Conservation (phyloP, 345 rosid genomes). For the Linum usitatissimum region DNA sequence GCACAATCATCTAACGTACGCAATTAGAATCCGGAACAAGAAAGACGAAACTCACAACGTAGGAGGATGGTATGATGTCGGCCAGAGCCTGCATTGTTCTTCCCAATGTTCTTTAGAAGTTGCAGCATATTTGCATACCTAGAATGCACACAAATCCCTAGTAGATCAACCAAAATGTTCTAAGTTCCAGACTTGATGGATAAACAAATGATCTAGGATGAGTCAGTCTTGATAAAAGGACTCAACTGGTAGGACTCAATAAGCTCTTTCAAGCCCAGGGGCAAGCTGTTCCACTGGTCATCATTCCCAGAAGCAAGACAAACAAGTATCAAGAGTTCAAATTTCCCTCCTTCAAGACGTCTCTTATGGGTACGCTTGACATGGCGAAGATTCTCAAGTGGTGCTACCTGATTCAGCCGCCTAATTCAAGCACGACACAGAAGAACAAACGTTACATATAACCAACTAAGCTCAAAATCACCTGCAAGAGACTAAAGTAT, state of each 20-base stretch:
- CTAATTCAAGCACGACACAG: conserved; percentile 22
- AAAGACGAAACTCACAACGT: conserved; percentile 49
- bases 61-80: conserved; percentile 86
- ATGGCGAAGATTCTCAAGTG: conserved; percentile 60
- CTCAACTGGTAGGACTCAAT: conserved; percentile 56
- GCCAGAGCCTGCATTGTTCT: conserved; percentile 90
- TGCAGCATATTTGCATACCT: conserved; percentile 74
- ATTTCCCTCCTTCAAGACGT: conserved; percentile 43
- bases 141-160: not conserved
- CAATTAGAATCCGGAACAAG: not conserved
- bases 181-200: not conserved
- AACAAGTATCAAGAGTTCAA: conserved; percentile 47
- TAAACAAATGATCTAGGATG: not conserved
- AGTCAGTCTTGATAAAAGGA: conserved; percentile 38
- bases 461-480: not conserved
- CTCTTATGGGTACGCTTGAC: conserved; percentile 61
- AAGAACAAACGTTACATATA: not conserved
- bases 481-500: not conserved
- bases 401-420: conserved; percentile 53
- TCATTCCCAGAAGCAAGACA: conserved; percentile 44
- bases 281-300: conserved; percentile 22
- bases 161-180: not conserved
- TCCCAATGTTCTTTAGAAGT: conserved; percentile 74
- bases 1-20: not conserved
- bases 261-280: conserved; percentile 42